Evolutionary conservation across 179 eudicot species (phyloP), one percentile per base, ranked within the genome.

Genomic region (Beta lomatogona): DNA sequence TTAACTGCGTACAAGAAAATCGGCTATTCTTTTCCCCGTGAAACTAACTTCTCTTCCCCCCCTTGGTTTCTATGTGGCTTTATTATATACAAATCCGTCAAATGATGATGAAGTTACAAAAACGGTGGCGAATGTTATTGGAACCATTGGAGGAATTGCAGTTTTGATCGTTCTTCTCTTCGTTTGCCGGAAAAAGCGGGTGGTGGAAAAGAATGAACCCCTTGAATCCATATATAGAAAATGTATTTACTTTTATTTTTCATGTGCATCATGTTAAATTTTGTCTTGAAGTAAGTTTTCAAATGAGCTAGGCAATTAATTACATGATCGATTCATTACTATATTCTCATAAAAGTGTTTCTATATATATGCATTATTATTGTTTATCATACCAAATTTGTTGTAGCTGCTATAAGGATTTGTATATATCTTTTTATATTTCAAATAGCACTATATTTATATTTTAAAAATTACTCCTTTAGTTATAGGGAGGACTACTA

Each of bases 121-220:
- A 85, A 92, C 92, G 52, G 89, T 94, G 18, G 97, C 98, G 31
- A 93, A 91, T 60, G 85, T 92, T 9, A 91, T 93, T 4, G 98
- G 97, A 9, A 86, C 85, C 19, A 73, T 92, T 16, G 98, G 91
- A 0, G 97, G 94, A 1, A 52, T 90, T 36, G 93, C 95, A 0
- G 86, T 91, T 80, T 61, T 93, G 41, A 87, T 93, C 9, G 91
- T 93, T 80, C 87, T 93, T 85, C 89, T 91, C 71, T 91, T 95
- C 14, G 79, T 89, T 79, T 93, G 95, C 69, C 86, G 87, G 19
- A 88, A 69, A 52, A 80, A 91, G 57, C 86, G 13, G 82, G 84
- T 64, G 88, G 88, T 74, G 85, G 87, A 66, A 85, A 85, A 79
- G 70, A 75, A 79, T 45, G 5, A 48, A 48, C 52, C 52, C 9